Evolutionary conservation across 345 rosid species (phyloP).

Genomic region (Sisymbrium altissimum): DNA sequence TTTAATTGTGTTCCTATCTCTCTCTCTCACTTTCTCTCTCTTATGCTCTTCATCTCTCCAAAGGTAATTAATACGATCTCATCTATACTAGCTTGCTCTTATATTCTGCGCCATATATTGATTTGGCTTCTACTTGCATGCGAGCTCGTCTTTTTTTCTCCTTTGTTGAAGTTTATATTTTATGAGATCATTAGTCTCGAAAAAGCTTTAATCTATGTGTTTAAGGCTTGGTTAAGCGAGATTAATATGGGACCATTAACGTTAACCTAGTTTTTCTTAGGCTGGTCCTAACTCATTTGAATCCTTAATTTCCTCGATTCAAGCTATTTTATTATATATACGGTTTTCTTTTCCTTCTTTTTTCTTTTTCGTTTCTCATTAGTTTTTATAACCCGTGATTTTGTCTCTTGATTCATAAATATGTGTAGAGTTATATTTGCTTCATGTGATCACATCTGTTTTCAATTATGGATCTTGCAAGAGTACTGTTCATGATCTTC

Average conservation of each 20-base stretch:
- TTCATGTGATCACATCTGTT: slow-evolving; percentile 13
- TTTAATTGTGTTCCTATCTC: background rate
- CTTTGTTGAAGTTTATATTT: slow-evolving; percentile 29
- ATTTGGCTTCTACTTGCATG: slow-evolving; percentile 22
- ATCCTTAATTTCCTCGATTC: slow-evolving; percentile 17
- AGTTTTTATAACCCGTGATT: background rate
- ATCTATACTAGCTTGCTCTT: background rate
- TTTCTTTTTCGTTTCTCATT: background rate
- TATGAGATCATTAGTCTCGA: slow-evolving; percentile 29
- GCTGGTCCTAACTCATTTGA: slow-evolving; percentile 44
- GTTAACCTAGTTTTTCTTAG: slow-evolving; percentile 38
- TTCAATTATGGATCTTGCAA: slow-evolving; percentile 13
- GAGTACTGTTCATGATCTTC: slow-evolving; percentile 3
- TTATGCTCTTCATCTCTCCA: slow-evolving; percentile 1
- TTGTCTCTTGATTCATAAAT: background rate
- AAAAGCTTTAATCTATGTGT: slow-evolving; percentile 31
- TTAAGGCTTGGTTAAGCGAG: slow-evolving; percentile 47
- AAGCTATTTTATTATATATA: slow-evolving; percentile 12
- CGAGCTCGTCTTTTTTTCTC: background rate
- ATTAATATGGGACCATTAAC: slow-evolving; percentile 54
- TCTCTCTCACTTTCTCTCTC: background rate
- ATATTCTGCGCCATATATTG: background rate
- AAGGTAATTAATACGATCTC: slow-evolving; percentile 1
- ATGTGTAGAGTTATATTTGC: background rate
- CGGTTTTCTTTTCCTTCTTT: background rate